Evolutionary conservation across 768 basidiomycete genomes (phyloP).

Genomic region (Auricularia sp.): DNA sequence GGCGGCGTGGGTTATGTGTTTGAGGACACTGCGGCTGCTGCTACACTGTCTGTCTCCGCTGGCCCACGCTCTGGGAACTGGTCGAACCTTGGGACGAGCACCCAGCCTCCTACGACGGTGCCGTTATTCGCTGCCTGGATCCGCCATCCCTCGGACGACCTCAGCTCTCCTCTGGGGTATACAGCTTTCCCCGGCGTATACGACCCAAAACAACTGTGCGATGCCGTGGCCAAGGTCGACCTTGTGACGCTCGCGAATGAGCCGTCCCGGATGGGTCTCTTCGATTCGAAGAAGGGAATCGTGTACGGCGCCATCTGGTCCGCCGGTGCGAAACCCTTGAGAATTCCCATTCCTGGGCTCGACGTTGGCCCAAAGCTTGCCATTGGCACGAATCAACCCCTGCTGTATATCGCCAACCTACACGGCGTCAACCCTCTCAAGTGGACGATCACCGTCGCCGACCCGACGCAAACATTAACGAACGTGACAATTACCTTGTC

Average conservation of each 20-base stretch:
- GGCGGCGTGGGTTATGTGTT: constrained; percentile 55
- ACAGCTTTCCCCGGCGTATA: constrained; percentile 42
- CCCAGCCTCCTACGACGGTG: constrained; percentile 44
- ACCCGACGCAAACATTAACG: constrained; percentile 44
- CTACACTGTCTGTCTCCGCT: constrained; percentile 27
- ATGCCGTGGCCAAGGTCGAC: constrained; percentile 23
- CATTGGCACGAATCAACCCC: constrained; percentile 7
- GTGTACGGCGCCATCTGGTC: constrained; percentile 36
- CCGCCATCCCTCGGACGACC: constrained; percentile 25
- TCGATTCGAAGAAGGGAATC: constrained; percentile 32
- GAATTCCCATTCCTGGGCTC: constrained; percentile 1
- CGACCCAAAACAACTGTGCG: constrained; percentile 25
- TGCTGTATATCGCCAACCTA: constrained; percentile 24
- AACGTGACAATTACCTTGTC: neutral
- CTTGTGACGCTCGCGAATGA: constrained; percentile 38
- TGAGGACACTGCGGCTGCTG: constrained; percentile 13
- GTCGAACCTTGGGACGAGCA: constrained; percentile 52
- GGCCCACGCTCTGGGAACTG: constrained; percentile 48
- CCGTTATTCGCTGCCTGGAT: constrained; percentile 59
- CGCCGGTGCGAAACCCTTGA: constrained; percentile 36
- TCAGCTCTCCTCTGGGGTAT: constrained; percentile 35
- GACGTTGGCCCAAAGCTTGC: neutral
- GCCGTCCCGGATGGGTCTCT: constrained; percentile 32
- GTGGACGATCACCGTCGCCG: constrained; percentile 44
- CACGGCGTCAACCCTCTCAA: constrained; percentile 18